Percentiles rank a stretch among this genome's conserved stretches.
Conservation (phyloP, 345 rosid species). For the Citrus reticulata region DNA sequence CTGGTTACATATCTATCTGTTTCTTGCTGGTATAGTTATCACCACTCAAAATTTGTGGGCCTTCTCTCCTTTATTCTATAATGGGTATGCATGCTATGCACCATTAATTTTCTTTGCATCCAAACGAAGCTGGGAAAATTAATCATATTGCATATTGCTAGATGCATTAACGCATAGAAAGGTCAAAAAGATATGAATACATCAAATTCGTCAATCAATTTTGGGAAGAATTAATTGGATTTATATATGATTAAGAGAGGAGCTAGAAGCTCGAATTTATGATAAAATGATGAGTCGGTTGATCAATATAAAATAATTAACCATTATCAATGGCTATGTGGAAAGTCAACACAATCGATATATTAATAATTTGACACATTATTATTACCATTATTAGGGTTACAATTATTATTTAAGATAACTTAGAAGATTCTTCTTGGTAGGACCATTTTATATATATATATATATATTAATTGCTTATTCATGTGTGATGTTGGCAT, state of each 20-base stretch:
- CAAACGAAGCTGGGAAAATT: constrained; percentile 14
- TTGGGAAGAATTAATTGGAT: not conserved
- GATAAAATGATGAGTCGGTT: constrained; percentile 12
- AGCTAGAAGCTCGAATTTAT: not conserved
- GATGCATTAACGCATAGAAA: not conserved
- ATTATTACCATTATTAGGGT: not conserved
- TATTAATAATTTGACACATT: constrained; percentile 8
- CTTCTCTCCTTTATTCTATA: not conserved
- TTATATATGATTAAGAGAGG: not conserved
- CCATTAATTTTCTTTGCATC: constrained; percentile 1
- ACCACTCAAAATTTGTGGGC: constrained; percentile 16
- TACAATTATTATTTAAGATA: constrained; percentile 1
- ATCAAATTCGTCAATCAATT: not conserved
- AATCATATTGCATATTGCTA: not conserved
- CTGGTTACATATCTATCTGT: not conserved
- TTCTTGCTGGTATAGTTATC: not conserved
- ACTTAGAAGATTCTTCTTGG: constrained; percentile 31
- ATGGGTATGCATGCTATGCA: constrained; percentile 1
- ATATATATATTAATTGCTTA: not conserved
- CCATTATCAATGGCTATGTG: not conserved
- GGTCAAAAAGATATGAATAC: not conserved
- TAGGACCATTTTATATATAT: constrained; percentile 4
- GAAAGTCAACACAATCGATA: constrained; percentile 24
- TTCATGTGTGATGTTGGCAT: constrained; percentile 18
- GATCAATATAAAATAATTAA: not conserved